A percentile compares a stretch with the other conserved stretches of the same genome.
Evolutionary conservation across 2,329 filamentous ascomycete species (phyloP).

Genomic region (Pseudogymnoascus sp.): DNA sequence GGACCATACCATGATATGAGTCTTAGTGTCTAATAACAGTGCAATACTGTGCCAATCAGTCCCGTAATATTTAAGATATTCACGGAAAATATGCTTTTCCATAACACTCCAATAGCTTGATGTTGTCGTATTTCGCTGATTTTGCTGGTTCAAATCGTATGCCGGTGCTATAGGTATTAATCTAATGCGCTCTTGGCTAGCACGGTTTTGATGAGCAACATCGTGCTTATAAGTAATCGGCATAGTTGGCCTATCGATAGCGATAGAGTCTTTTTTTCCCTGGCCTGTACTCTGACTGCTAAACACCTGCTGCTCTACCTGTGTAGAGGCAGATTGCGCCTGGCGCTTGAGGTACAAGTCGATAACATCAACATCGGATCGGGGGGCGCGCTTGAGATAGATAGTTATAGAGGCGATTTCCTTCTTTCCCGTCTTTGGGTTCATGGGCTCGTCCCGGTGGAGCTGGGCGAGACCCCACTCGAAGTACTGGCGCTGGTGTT

Average conservation of each 20-base stretch:
- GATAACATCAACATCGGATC: slow-evolving; percentile 15
- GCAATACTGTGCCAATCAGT: slow-evolving; percentile 73
- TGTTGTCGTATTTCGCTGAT: slow-evolving; percentile 39
- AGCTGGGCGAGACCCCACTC: slow-evolving; percentile 26
- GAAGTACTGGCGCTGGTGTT: slow-evolving; percentile 20
- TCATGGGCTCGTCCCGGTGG: slow-evolving; percentile 13
- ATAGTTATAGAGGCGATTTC: slow-evolving; percentile 23
- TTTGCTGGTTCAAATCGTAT: slow-evolving; percentile 6
- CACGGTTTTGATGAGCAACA: not conserved
- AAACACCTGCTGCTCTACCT: not conserved
- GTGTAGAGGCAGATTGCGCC: slow-evolving; percentile 14
- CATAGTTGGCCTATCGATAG: not conserved
- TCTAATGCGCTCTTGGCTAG: not conserved
- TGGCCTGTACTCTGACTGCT: not conserved
- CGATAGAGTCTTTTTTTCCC: not conserved
- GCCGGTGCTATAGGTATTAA: not conserved
- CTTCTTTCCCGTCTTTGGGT: slow-evolving; percentile 10
- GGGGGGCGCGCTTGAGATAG: slow-evolving; percentile 21
- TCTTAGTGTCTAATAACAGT: slow-evolving; percentile 74
- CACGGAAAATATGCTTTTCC: slow-evolving; percentile 69
- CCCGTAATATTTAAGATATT: slow-evolving; percentile 65
- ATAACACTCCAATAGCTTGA: slow-evolving; percentile 86
- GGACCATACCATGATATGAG: slow-evolving; percentile 67
- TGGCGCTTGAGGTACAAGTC: slow-evolving; percentile 16
- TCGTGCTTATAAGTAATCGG: not conserved